phyloP scores from a whole-genome alignment of 352 stramenopile species.

The Pythium insidiosum region DNA sequence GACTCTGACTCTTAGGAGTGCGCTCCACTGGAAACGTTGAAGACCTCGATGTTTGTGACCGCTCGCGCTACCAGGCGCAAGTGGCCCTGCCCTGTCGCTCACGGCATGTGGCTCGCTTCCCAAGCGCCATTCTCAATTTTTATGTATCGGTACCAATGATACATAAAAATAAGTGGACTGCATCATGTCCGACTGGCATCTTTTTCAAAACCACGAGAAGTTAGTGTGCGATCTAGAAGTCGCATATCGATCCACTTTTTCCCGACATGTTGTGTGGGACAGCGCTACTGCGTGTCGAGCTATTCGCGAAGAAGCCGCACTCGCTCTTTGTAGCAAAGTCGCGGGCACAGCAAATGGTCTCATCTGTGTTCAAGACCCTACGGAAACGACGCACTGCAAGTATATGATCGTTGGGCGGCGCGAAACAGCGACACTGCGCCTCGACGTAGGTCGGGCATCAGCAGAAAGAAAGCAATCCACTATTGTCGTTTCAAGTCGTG shows the following conservation, averaged over 20 bases:
- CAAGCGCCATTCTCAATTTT: no score
- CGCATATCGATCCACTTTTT: neutral
- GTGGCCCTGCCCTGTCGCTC: no score
- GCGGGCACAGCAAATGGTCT: constrained; percentile 1
- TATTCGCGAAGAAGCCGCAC: neutral
- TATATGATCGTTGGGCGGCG: neutral
- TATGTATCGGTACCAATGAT: no score
- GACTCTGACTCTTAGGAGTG: no score
- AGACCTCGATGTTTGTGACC: no score
- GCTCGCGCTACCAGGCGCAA: no score
- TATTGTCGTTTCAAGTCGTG: neutral
- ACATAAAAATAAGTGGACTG: constrained; percentile 8
- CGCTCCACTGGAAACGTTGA: no score
- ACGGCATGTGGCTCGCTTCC: no score
- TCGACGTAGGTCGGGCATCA: neutral
- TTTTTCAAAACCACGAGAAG: neutral
- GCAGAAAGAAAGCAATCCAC: no score
- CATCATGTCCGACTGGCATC: constrained; percentile 4
- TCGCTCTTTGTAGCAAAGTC: neutral
- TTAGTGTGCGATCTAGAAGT: constrained; percentile 2
- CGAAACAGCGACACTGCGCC: neutral
- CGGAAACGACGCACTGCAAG: neutral
- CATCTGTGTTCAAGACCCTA: neutral
- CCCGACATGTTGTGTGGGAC: constrained; percentile 6
- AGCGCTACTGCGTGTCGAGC: neutral